phyloP scores from a whole-genome alignment of 2,329 filamentous ascomycete species.

The Epichloe scottii region DNA sequence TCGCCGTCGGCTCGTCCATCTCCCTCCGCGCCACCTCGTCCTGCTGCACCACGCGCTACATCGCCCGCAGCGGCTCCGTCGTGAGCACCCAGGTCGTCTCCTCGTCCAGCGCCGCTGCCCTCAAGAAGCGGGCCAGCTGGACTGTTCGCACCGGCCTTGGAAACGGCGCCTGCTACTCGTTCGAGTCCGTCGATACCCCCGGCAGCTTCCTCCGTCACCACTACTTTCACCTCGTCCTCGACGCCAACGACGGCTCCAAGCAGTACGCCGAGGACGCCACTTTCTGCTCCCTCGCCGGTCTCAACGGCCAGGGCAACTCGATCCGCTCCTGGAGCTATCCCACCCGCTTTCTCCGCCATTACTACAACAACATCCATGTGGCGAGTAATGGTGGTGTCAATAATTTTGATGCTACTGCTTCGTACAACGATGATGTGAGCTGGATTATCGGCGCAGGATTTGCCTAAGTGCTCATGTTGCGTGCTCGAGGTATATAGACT shows the following conservation, averaged over 20 bases:
- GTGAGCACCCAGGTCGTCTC: conserved; percentile 44
- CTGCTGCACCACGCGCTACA: conserved; percentile 39
- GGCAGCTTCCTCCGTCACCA: conserved; percentile 47
- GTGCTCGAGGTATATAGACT: no score
- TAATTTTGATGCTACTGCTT: neutral
- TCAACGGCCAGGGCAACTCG: conserved; percentile 38
- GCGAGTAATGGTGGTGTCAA: neutral
- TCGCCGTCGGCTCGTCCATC: conserved; percentile 36
- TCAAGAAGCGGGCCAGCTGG: conserved; percentile 41
- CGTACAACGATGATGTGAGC: conserved; percentile 1
- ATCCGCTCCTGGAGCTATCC: conserved; percentile 48
- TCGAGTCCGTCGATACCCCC: conserved; percentile 45
- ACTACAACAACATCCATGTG: conserved; percentile 9
- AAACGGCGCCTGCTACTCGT: conserved; percentile 45
- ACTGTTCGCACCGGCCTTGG: conserved; percentile 41
- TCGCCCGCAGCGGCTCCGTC: conserved; percentile 37
- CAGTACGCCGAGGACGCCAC: conserved; percentile 49
- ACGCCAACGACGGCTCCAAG: conserved; percentile 41
- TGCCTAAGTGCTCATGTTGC: neutral
- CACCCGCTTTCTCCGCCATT: conserved; percentile 46
- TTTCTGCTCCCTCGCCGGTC: conserved; percentile 42
- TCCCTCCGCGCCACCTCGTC: conserved; percentile 44
- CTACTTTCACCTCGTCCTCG: conserved; percentile 36
- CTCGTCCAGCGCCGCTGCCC: conserved; percentile 32
- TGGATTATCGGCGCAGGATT: neutral